Base-by-base conservation (phyloP, 345 rosid species). In the Xanthoceras sorbifolium region DNA sequence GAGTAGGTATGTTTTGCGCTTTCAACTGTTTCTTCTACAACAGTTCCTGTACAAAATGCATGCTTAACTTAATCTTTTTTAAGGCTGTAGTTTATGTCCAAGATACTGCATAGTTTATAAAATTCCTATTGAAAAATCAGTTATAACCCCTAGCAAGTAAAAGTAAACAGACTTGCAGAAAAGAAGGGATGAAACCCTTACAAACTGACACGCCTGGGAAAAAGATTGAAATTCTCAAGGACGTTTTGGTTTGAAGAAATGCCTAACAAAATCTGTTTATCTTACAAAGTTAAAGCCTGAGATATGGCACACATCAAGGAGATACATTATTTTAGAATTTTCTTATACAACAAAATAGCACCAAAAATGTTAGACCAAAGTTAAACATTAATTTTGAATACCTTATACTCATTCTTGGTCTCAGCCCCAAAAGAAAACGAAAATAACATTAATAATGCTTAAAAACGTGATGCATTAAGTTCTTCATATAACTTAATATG, bases 331-430 rank as follows among this genome's bases (percentile, higher is more conserved):
- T 55, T 55, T n/a, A 55, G 61, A 55, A 55, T 42, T 42, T 40
- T n/a, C n/a, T n/a, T 42, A n/a, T n/a, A n/a, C 61, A 22, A 22
- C 25, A 12, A 12, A 50, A 9, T 55, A 10, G n/a, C 25, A n/a
- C 61, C 23, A 55, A 55, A 6, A 20, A 55, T 6, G 26, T 42
- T 66, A 22, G 31, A 67, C n/a, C 31, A 67, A 18, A 6, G 67
- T 29, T n/a, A 44, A 75, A 42, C 46, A 42, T 42, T 42, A 23
- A 54, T 60, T 34, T 38, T 64, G 22, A 71, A 72, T 72, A 3
- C 42, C 28, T 68, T 25, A 68, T 26, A 68, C 32, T 25, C 14
- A 42, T 22, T 23, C 55, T 3, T 26, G 54, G 32, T n/a, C 55
- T 42, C 54, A 68, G 34, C 17, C 46, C 57, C 23, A 44, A 7